Evolutionary conservation across 2,329 filamentous ascomycete species (phyloP), one percentile per base, ranked within the genome.

Genomic region (Ophiostoma tasmaniense): DNA sequence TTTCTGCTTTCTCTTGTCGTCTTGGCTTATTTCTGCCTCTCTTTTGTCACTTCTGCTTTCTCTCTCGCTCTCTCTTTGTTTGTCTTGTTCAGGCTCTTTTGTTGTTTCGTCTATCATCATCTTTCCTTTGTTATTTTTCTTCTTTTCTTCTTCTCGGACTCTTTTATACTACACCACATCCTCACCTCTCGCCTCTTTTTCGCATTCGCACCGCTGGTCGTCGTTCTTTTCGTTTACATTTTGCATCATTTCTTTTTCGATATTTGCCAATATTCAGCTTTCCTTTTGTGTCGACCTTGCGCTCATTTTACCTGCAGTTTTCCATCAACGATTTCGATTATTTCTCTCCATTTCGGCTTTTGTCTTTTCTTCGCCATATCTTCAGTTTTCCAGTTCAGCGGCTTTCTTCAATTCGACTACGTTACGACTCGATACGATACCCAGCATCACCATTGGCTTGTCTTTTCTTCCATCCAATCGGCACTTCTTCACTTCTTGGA

Each of bases 191-290:
- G n/a, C 28, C 20, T 22, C 33, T 35, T 52, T 13, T 64, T 25
- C 22, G 50, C 20, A 25, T 20, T 20, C 17, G 35, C 22, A 59
- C 67, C 67, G 62, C 67, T 68, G 62, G 64, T 67, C 68, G 59
- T 67, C 45, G 42, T 59, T 20, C 35, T 30, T 39, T n/a, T 37
- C n/a, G 25, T 25, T 28, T 22, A 14, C 17, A 33, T 37, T n/a
- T 25, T 37, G 59, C 50, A 37, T 64, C 33, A 37, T 64, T 37
- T 22, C 59, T n/a, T 37, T 33, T 39, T 25, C 59, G 20, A 62
- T 33, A 33, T 37, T 64, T 33, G 33, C 61, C 33, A 37, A 10
- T 22, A 62, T 35, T n/a, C 59, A 35, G n/a, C 30, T 20, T 37
- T 37, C 8, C 61, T 35, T 37, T 62, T 17, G 50, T 22, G 50